Evolutionary conservation across 345 rosid genomes (phyloP).

Genomic region (Eucalyptus cloeziana): DNA sequence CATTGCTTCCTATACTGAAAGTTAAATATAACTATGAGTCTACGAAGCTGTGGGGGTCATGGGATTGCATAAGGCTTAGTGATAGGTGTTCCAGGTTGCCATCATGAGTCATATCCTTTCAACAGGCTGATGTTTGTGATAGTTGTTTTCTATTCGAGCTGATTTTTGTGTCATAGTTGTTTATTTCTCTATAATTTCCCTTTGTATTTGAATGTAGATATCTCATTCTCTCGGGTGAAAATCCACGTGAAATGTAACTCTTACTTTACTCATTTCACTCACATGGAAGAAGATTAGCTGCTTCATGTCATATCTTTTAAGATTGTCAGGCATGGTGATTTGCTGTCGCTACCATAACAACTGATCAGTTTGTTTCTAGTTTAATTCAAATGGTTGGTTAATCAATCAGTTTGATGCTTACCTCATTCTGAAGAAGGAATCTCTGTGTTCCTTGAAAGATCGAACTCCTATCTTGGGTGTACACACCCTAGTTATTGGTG

Average conservation of each 20-base stretch:
- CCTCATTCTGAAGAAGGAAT: neutral
- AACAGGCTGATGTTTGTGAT: neutral
- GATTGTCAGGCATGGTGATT: neutral
- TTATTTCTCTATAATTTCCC: neutral
- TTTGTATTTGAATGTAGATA: neutral
- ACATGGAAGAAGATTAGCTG: neutral
- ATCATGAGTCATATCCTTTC: neutral
- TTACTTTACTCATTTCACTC: neutral
- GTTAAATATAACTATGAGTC: neutral
- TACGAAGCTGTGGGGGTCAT: neutral
- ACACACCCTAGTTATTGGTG: neutral
- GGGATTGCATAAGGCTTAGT: neutral
- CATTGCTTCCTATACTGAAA: neutral
- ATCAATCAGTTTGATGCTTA: neutral
- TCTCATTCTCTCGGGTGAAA: neutral
- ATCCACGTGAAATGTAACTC: neutral
- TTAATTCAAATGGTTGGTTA: neutral
- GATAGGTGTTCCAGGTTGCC: neutral
- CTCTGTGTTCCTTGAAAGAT: neutral
- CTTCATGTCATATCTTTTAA: neutral
- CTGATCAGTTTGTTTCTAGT: neutral
- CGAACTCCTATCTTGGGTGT: neutral
- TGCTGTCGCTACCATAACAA: neutral
- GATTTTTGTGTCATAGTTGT: neutral
- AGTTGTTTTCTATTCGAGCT: neutral